Percentiles rank a stretch among this genome's conserved stretches.
Conservation (phyloP, 2,329 filamentous ascomycete genomes). For the Colletotrichum sp. region DNA sequence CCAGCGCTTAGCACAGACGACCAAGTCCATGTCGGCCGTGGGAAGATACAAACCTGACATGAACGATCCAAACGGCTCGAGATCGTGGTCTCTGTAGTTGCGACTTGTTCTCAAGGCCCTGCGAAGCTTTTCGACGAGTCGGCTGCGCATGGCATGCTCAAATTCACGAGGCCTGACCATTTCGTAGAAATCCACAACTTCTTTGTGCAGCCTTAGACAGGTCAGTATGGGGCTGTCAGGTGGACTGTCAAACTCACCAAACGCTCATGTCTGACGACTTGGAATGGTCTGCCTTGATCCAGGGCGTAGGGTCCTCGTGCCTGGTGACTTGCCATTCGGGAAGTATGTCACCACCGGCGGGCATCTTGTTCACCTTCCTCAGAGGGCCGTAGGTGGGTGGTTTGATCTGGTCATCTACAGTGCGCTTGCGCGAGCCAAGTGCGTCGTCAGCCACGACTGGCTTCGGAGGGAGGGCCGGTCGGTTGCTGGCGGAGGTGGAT, state of each 20-base stretch:
- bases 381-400: slow-evolving; percentile 56
- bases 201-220: slow-evolving; percentile 75
- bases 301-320: slow-evolving; percentile 61
- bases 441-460: slow-evolving; percentile 38
- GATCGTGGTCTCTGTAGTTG: slow-evolving; percentile 64
- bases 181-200: slow-evolving; percentile 87
- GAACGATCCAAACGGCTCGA: slow-evolving; percentile 90
- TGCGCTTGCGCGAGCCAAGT: slow-evolving; percentile 77
- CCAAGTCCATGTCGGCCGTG: slow-evolving; percentile 92
- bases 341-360: slow-evolving; percentile 54
- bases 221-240: background rate
- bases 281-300: slow-evolving; percentile 63
- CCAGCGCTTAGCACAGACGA: slow-evolving; percentile 64
- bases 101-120: slow-evolving; percentile 56
- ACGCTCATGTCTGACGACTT: slow-evolving; percentile 56
- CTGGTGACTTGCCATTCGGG: slow-evolving; percentile 55
- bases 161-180: slow-evolving; percentile 79
- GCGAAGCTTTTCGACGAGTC: slow-evolving; percentile 74
- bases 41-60: slow-evolving; percentile 77
- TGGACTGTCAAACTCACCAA: slow-evolving; percentile 50
- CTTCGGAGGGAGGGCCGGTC: slow-evolving; percentile 25
- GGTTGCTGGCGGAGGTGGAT: slow-evolving; percentile 24
- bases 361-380: slow-evolving; percentile 56
- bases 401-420: slow-evolving; percentile 71
- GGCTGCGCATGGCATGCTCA: slow-evolving; percentile 76